phyloP scores from a whole-genome alignment of 2,329 filamentous ascomycete genomes.

The Fusarium miscanthi region DNA sequence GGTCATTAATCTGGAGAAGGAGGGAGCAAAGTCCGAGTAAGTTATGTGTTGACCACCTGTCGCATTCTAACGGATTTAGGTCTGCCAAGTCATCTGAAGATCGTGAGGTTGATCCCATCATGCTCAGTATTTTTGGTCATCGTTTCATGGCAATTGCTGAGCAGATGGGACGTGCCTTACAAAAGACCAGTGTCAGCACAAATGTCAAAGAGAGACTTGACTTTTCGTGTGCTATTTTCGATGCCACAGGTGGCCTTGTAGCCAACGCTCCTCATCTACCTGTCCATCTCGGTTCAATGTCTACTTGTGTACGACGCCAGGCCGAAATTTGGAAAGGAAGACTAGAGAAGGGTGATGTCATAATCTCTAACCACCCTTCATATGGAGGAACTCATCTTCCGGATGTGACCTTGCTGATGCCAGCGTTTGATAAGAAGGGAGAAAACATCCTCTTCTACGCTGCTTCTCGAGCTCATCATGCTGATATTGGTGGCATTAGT shows the following conservation, averaged over 20 bases:
- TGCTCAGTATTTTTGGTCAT: slow-evolving; percentile 83
- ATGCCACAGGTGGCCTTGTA: slow-evolving; percentile 78
- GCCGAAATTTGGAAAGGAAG: slow-evolving; percentile 83
- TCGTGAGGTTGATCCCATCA: slow-evolving; percentile 76
- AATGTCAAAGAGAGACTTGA: slow-evolving; percentile 87
- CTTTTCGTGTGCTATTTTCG: slow-evolving; percentile 85
- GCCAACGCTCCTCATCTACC: slow-evolving; percentile 84
- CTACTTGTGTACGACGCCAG: slow-evolving; percentile 81
- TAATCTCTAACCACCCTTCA: slow-evolving; percentile 86
- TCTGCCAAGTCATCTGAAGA: slow-evolving; percentile 34
- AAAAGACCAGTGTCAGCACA: slow-evolving; percentile 83
- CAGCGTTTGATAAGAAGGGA: slow-evolving; percentile 73
- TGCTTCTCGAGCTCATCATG: slow-evolving; percentile 82
- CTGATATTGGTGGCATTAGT: slow-evolving; percentile 85
- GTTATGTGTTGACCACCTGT: slow-evolving; percentile 2
- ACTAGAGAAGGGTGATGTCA: slow-evolving; percentile 80
- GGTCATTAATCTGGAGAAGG: slow-evolving; percentile 81
- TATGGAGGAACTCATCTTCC: slow-evolving; percentile 86
- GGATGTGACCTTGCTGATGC: slow-evolving; percentile 84
- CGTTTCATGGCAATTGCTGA: slow-evolving; percentile 89
- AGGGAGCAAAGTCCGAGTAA: slow-evolving; percentile 53
- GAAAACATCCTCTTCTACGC: slow-evolving; percentile 85
- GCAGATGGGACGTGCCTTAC: slow-evolving; percentile 82
- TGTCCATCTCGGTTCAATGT: slow-evolving; percentile 85
- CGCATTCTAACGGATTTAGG: slow-evolving; percentile 24